These are phyloP conservation scores for Eutrema yunnanense DNA, from an alignment of 345 rosid genomes.

Conservation along the genomic window DNA sequence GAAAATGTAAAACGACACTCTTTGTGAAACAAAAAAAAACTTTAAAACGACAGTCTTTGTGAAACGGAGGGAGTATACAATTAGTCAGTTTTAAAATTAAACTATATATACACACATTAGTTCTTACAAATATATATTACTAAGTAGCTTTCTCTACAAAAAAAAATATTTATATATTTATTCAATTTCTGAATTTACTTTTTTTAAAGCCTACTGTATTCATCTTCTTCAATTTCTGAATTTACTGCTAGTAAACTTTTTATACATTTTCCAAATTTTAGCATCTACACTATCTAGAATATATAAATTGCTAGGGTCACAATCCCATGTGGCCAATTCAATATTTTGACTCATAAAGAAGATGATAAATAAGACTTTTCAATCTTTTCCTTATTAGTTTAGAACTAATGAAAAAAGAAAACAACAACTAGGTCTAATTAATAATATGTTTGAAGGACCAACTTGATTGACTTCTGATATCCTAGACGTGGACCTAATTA, in stretches of 20 bases:
- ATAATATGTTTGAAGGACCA: background rate
- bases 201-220: no score
- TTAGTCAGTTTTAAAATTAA: background rate
- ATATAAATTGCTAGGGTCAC: conserved; percentile 4
- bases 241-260: background rate
- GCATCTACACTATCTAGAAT: background rate
- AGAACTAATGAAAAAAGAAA: background rate
- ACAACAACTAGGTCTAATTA: background rate
- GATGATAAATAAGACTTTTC: background rate
- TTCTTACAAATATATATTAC: background rate
- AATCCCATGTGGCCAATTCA: conserved; percentile 15
- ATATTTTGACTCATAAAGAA: conserved; percentile 17
- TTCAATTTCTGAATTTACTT: background rate
- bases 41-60: no score
- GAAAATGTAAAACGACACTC: no score
- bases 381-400: background rate
- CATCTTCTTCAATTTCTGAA: background rate
- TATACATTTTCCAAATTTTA: background rate
- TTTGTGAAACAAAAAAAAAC: no score
- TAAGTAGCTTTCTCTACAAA: background rate
- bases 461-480: conserved; percentile 23
- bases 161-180: background rate
- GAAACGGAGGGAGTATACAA: no score
- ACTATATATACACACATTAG: background rate
- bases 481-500: conserved; percentile 14